Base-by-base conservation (phyloP, 2,329 filamentous ascomycete genomes). In the Drechslerella stenobrocha region DNA sequence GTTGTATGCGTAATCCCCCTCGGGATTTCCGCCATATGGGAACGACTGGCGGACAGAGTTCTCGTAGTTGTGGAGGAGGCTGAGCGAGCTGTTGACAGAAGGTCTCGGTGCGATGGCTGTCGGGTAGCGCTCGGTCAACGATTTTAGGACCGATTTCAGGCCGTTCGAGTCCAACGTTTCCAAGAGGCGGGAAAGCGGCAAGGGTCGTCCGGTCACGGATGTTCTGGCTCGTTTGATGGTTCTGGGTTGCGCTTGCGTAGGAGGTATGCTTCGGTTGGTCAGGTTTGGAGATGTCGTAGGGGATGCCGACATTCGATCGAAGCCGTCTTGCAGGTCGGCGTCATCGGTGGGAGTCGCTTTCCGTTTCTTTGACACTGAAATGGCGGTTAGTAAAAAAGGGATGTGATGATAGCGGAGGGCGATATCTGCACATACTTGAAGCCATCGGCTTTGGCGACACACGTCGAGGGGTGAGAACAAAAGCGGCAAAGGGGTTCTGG, bases 1-100 rank as follows among this genome's bases (percentile, higher is more conserved):
- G 75, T 96, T 95, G 76, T 96, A 98, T 51, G 90, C 87, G 78
- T 97, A 97, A 76, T 97, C 92, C 40, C 90, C 90, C 63, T 85
- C 89, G 9, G 87, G 83, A 72, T 90, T 87, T 74, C 90, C 89
- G 73, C 95, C 87, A 69, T 87, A 89, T 0, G 93, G 93, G 72
- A 95, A 90, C 0, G 92, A 86, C 20, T 84, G 83, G 74, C 86
- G 87, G 66, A 98, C 81, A 59, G 83, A 83, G 8, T 85, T 81
- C 75, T 95, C 87, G 76, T 98, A 98, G 69, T 87, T 87, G 71
- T 82, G 81, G 58, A 98, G 80, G 6, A 97, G 89, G 44, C 87
- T 82, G 22, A 97, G 80, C 0, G 89, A 90, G 7, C 89, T 88
- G 37, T 84, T 80, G 53, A 93, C 88, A 32, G 88, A 90, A 0